These are phyloP conservation scores for baker's yeast (Saccharomyces cerevisiae) DNA, from an alignment of 805 yeast species.

Conservation along the genomic window DNA sequence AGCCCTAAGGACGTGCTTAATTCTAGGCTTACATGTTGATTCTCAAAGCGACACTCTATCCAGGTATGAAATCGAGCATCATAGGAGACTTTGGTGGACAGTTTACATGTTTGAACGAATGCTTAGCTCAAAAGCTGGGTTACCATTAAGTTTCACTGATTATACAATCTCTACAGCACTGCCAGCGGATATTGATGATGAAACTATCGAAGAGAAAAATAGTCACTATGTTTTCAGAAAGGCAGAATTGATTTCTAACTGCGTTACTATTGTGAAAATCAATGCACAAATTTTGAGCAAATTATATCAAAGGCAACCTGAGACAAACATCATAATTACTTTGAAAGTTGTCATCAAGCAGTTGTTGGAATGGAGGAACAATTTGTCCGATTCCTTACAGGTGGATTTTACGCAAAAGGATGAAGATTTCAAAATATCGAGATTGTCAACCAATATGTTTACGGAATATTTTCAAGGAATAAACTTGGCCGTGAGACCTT, in stretches of 20 bases:
- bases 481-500: conserved; percentile 69
- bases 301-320: conserved; percentile 67
- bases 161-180: conserved; percentile 72
- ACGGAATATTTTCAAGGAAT: conserved; percentile 80
- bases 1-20: conserved; percentile 62
- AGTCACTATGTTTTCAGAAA: conserved; percentile 63
- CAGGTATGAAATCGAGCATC: conserved; percentile 67
- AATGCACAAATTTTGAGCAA: conserved; percentile 65
- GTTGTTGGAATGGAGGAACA: conserved; percentile 57
- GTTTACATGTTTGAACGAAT: conserved; percentile 76
- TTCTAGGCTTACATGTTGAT: conserved; percentile 76
- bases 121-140: conserved; percentile 75
- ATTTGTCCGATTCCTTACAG: conserved; percentile 53
- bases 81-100: conserved; percentile 83
- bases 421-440: conserved; percentile 41
- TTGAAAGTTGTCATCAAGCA: conserved; percentile 62
- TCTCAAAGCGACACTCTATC: conserved; percentile 61
- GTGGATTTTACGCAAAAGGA: conserved; percentile 50
- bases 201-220: conserved; percentile 46
- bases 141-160: conserved; percentile 71
- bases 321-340: conserved; percentile 65
- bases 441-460: conserved; percentile 66
- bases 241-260: conserved; percentile 66
- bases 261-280: conserved; percentile 71
- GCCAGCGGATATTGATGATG: conserved; percentile 65